These are phyloP conservation scores for Skeletonema marinoi DNA, from an alignment of 108 stramenopile genomes.

Conservation along the genomic window DNA sequence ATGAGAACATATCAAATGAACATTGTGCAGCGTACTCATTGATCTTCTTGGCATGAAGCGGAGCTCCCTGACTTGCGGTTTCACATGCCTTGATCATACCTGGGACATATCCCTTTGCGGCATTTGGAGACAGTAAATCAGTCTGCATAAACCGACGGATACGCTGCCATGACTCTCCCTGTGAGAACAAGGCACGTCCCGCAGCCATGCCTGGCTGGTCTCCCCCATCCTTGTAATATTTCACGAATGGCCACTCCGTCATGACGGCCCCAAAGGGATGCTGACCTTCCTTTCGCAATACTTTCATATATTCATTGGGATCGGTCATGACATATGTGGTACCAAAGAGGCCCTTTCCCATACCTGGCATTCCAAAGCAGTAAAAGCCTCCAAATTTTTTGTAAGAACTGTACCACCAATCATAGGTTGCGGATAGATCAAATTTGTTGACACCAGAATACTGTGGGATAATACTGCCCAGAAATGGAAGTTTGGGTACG, in stretches of 20 bases:
- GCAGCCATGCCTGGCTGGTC: background rate
- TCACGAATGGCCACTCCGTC: background rate
- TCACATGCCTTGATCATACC: slow-evolving; percentile 15
- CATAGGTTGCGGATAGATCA: background rate
- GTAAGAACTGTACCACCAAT: background rate
- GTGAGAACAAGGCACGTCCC: background rate
- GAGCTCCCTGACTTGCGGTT: slow-evolving; percentile 11
- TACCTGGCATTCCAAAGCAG: background rate
- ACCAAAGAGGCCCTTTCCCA: background rate
- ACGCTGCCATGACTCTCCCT: slow-evolving; percentile 21
- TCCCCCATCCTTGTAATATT: background rate
- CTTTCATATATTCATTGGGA: slow-evolving; percentile 33
- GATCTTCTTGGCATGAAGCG: background rate
- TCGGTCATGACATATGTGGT: slow-evolving; percentile 13
- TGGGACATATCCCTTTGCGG: slow-evolving; percentile 28
- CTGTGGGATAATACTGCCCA: too few relatives aligned
- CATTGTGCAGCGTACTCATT: slow-evolving; percentile 16
- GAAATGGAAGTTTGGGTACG: too few relatives aligned
- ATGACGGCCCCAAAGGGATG: slow-evolving; percentile 1
- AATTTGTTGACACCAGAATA: too few relatives aligned
- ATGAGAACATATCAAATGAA: slow-evolving; percentile 37
- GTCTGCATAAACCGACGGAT: slow-evolving; percentile 28
- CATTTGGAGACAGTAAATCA: slow-evolving; percentile 20
- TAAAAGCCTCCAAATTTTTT: slow-evolving; percentile 3
- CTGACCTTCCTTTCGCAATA: slow-evolving; percentile 26